Base-by-base conservation (phyloP, 257 asterid species). In the Solanum bulbocastanum region DNA sequence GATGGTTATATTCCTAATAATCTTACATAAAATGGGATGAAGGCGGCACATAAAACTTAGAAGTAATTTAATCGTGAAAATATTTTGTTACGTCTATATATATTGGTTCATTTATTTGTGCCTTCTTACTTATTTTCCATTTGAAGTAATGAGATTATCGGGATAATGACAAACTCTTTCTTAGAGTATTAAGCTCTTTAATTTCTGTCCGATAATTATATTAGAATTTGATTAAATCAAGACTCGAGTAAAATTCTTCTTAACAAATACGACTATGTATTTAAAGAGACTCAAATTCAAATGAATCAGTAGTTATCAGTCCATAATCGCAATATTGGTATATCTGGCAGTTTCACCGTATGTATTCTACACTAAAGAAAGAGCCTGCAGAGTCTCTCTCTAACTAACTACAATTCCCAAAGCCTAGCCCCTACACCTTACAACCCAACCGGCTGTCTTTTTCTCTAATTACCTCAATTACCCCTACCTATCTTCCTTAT, bases 371-470 rank as follows among this genome's bases (percentile, higher is more conserved):
- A 73, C 81, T 73, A 74, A 74, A 74, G 83, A 74, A 74, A 74
- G 83, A 82, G 74, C 44, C 74, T 71, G 84, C 91, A 87, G 88
- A 73, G 85, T 78, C 65, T 81, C 66, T 46, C 82, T 69, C 87
- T 79, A 83, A 56, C 89, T 68, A 56, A 66, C 84, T 86, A 86
- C 96, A 94, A 93, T 95, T 95, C 93, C 98, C 96, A 89, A 95
- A 90, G 98, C 92, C 92, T 93, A 93, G 92, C 89, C 94, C 95
- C 94, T 92, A 90, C 93, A 91, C 93, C 91, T 91, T 86, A 89
- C 93, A 91, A 87, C 87, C 91, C 92, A 91, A 92, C 91, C 90
- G 91, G 91, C 91, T 92, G 92, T 93, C 93, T 87, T 93, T 94
- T 90, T 87, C 90, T 86, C 27, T 27, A 36, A 87, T 91, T 90